Evolutionary conservation across 176 grass and related monocot genomes (phyloP).

Genomic region (Zoysia pacifica): DNA sequence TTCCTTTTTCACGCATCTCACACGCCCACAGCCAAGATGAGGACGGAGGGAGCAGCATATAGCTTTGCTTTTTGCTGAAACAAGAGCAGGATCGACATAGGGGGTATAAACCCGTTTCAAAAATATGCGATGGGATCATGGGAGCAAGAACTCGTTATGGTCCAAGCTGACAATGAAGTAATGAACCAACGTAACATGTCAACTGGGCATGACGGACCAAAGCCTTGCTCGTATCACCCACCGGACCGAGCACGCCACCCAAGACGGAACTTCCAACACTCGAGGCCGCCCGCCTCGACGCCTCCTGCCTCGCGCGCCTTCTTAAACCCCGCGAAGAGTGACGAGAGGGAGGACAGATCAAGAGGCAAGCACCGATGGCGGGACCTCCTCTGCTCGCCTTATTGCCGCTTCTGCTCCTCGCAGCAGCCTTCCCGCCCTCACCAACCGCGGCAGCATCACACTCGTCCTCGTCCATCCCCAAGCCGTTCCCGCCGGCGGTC

Average conservation of each 20-base stretch:
- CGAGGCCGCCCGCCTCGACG: background rate
- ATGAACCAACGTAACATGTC: background rate
- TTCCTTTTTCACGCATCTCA: no score
- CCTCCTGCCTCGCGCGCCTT: background rate
- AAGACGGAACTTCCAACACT: background rate
- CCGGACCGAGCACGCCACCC: background rate
- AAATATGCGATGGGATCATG: no score
- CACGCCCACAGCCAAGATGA: no score
- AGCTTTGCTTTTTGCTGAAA: no score
- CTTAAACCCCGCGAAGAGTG: background rate
- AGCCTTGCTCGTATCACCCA: background rate
- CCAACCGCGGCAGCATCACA: background rate
- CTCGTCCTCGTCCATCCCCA: background rate
- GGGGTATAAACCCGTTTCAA: no score
- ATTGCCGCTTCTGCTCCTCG: background rate
- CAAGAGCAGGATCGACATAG: no score
- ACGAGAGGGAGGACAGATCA: background rate
- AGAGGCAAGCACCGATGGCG: conserved; percentile 7
- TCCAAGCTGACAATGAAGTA: background rate
- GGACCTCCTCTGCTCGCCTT: background rate
- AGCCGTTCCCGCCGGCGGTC: background rate
- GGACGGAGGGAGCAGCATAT: no score
- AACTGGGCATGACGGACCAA: background rate
- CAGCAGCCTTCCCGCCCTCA: background rate
- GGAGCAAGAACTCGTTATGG: no score